These are phyloP conservation scores for Cryptomeria japonica DNA, from an alignment of 75 land plant genomes.

Conservation along the genomic window DNA sequence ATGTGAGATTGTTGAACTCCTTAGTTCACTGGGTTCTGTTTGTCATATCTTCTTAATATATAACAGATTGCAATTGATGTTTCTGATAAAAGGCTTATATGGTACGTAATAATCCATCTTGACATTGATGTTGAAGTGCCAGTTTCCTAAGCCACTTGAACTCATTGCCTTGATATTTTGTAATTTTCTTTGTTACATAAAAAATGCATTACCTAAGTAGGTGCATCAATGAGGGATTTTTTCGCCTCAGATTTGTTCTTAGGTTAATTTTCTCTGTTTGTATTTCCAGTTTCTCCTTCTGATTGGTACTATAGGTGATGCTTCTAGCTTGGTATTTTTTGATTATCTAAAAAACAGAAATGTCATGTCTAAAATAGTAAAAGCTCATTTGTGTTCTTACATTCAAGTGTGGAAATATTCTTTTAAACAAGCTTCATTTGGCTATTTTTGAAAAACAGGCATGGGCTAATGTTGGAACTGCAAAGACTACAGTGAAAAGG, in stretches of 20 bases:
- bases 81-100: not conserved
- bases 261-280: not conserved
- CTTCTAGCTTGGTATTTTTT: not conserved
- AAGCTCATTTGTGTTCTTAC: not conserved
- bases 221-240: not conserved
- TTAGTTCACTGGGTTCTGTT: not conserved
- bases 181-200: not conserved
- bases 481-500: slow-evolving; percentile 88
- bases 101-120: not conserved
- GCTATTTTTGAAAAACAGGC: slow-evolving; percentile 31
- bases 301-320: not conserved
- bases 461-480: slow-evolving; percentile 71
- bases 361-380: not conserved
- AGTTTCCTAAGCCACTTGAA: not conserved
- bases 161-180: not conserved
- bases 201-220: not conserved
- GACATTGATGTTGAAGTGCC: not conserved
- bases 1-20: not conserved
- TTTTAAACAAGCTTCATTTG: not conserved
- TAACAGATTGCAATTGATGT: not conserved
- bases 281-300: not conserved
- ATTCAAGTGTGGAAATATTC: not conserved
- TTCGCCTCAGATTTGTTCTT: too few species aligned
- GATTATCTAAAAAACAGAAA: too few species aligned
- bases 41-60: not conserved